Percentiles rank a stretch among this genome's conserved stretches.
phyloP scores from a whole-genome alignment of 768 basidiomycete genomes.

The Mycena leptocephala region DNA sequence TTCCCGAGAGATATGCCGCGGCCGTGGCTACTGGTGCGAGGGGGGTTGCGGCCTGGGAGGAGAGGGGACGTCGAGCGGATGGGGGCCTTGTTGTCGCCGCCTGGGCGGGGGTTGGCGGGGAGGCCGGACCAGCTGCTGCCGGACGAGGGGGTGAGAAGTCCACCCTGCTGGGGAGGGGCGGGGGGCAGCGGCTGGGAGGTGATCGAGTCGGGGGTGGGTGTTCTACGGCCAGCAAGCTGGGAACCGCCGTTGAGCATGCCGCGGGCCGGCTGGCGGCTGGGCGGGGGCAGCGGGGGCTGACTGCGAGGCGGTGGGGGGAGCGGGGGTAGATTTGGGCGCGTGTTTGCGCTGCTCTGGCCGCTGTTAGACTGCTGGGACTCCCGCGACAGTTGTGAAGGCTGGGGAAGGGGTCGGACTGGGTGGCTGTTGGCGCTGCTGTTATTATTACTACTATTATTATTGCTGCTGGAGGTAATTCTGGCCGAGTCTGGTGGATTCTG shows the following conservation, averaged over 20 bases:
- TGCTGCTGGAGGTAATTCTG: constrained; percentile 42
- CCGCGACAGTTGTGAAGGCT: constrained; percentile 56
- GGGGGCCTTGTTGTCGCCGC: constrained; percentile 59
- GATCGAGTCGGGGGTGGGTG: constrained; percentile 69
- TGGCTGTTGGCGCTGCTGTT: constrained; percentile 17
- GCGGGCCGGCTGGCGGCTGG: constrained; percentile 56
- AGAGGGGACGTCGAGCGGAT: constrained; percentile 63
- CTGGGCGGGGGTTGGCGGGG: constrained; percentile 76
- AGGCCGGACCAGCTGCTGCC: constrained; percentile 62
- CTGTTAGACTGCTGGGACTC: constrained; percentile 58
- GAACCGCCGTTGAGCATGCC: constrained; percentile 45
- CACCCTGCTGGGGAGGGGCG: constrained; percentile 54
- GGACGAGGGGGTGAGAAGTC: constrained; percentile 61
- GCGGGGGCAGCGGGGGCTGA: constrained; percentile 74
- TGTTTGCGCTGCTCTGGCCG: constrained; percentile 49
- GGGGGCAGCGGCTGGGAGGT: constrained; percentile 60
- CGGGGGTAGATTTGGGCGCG: constrained; percentile 72
- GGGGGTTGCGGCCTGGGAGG: constrained; percentile 51
- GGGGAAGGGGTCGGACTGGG: constrained; percentile 65
- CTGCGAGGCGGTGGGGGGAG: constrained; percentile 80
- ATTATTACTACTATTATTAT: neutral
- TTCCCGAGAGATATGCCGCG: constrained; percentile 72
- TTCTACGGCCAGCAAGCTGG: constrained; percentile 60
- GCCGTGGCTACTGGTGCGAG: constrained; percentile 43
- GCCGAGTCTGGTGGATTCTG: constrained; percentile 72